These are phyloP conservation scores for Trichoderma afroharzianum DNA, from an alignment of 2,329 filamentous ascomycete species.

Conservation along the genomic window DNA sequence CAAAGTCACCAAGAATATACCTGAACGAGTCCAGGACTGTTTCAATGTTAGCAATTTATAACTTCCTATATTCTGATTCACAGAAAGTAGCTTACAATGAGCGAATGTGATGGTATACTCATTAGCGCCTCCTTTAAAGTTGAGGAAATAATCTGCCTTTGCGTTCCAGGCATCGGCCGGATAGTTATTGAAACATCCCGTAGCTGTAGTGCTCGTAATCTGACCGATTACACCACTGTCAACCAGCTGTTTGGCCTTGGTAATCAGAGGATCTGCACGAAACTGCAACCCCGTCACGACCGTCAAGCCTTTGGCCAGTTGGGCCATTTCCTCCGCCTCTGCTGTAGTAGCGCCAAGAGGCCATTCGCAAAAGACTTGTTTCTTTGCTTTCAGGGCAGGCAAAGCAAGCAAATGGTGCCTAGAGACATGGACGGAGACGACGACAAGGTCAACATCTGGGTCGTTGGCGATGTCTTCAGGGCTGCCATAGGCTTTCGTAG, in stretches of 20 bases:
- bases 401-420: conserved; percentile 35
- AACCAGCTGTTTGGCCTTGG: conserved; percentile 19
- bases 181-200: neutral
- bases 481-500: conserved; percentile 42
- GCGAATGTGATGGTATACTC: conserved; percentile 23
- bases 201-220: neutral
- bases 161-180: conserved; percentile 21
- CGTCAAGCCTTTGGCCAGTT: conserved; percentile 29
- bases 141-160: conserved; percentile 23
- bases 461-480: conserved; percentile 44
- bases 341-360: conserved; percentile 43
- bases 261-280: conserved; percentile 36
- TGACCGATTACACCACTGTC: conserved; percentile 10
- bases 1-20: neutral
- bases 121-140: conserved; percentile 24
- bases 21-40: conserved; percentile 21
- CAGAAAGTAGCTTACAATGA: conserved; percentile 6
- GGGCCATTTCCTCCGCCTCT: conserved; percentile 38
- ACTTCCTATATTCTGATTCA: too few species aligned
- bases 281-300: conserved; percentile 44
- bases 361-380: conserved; percentile 52
- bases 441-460: conserved; percentile 46
- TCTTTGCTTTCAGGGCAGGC: conserved; percentile 42
- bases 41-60: neutral
- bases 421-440: conserved; percentile 48